phyloP scores from a whole-genome alignment of 2,329 filamentous ascomycete genomes.

The Juglanconis sp. region DNA sequence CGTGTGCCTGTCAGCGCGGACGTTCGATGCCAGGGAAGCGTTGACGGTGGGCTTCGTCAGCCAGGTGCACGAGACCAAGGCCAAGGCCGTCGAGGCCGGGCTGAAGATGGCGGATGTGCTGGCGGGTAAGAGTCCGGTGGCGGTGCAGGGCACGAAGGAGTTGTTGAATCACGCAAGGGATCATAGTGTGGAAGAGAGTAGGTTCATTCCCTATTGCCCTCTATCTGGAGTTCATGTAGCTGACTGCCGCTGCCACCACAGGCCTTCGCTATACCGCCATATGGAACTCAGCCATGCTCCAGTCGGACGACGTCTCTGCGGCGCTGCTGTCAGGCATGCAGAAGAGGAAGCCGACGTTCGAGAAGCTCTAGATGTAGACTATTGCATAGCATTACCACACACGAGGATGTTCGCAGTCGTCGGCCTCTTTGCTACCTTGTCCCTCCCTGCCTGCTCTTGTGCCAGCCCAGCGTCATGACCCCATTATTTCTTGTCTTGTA shows the following conservation, averaged over 20 bases:
- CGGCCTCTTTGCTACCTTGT: not conserved
- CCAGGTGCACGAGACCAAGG: conserved; percentile 61
- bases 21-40: conserved; percentile 69
- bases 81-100: conserved; percentile 58
- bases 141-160: conserved; percentile 84
- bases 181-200: conserved; percentile 72
- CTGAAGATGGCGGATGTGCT: conserved; percentile 63
- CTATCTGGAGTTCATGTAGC: not conserved
- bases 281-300: conserved; percentile 83
- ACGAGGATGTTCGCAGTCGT: not conserved
- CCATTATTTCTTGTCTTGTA: not conserved
- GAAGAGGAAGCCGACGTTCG: conserved; percentile 78
- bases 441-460: not conserved
- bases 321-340: conserved; percentile 74
- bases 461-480: not conserved
- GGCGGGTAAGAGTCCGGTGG: conserved; percentile 80
- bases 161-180: conserved; percentile 79
- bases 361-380: conserved; percentile 62
- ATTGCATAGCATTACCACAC: not conserved
- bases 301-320: conserved; percentile 72
- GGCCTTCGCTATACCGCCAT: conserved; percentile 77
- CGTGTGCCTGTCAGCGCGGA: conserved; percentile 66
- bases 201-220: conserved; percentile 29
- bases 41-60: conserved; percentile 67
- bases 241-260: conserved; percentile 27